Evolutionary conservation across 768 basidiomycete genomes (phyloP), one percentile per base, ranked within the genome.

Genomic region (Boletus eberwhitei): DNA sequence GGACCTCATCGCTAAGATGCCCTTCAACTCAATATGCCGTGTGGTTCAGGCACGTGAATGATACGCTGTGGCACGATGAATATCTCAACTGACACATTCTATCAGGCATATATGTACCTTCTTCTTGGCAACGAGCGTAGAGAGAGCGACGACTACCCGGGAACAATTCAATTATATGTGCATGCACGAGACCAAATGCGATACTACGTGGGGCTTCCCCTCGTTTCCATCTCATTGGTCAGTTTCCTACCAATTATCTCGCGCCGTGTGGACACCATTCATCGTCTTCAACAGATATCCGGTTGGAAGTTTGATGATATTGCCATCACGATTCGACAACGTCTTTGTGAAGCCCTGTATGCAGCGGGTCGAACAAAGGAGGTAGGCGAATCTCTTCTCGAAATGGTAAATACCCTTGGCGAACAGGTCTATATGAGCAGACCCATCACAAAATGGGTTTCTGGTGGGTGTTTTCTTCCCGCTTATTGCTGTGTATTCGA

Each of bases 271-370:
- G 7, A 7, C 13, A 22, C 8, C 8, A 2, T 13, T 16, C 6
- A 14, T 21, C 2, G 6, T 7, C 29, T 17, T 21, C 16, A 7
- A 24, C n/a, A 59, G 59, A 51, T 60, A 44, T 48, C n/a, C 3
- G 59, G 59, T 2, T 58, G 56, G 59, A 35, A 38, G 2, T 60
- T 57, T 21, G 46, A 60, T 8, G 13, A 29, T 32, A 24, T 58
- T 3, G 13, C 3, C 0, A 16, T 37, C 38, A 12, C 4, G 5
- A 41, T 56, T 24, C 41, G 24, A 36, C 46, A 40, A 6, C 34
- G n/a, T 1, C 34, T 45, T 26, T 55, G 58, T 17, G 58, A 59
- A 16, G 54, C 51, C 21, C 22, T 54, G 4, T 48, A 47, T n/a
- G 35, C 49, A 2, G 35, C 21, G 0, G 24, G 52, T 29, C 48